Conservation (phyloP, 257 asterid genomes). For the Cynanchum wilfordii region DNA sequence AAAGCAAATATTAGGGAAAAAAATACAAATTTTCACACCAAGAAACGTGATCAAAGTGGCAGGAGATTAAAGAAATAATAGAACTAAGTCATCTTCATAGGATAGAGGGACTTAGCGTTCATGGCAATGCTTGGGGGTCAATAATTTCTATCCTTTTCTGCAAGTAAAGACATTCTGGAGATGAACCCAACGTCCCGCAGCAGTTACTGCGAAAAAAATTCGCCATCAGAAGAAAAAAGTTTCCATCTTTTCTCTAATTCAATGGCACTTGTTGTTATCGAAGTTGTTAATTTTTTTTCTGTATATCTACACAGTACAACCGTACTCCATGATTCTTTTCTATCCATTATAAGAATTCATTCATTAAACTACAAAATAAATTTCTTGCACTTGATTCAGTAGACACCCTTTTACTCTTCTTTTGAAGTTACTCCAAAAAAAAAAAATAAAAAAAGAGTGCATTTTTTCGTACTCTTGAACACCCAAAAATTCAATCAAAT, state of each 20-base stretch:
- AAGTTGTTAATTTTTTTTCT: neutral
- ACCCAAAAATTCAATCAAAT: neutral
- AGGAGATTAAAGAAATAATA: neutral
- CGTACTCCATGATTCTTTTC: neutral
- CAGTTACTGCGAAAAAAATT: neutral
- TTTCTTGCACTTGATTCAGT: neutral
- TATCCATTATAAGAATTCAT: neutral
- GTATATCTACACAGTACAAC: neutral
- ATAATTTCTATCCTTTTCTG: neutral
- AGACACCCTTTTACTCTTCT: neutral
- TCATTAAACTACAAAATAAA: neutral
- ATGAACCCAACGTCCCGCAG: conserved; percentile 1
- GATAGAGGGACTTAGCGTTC: conserved; percentile 5
- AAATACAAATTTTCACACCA: neutral
- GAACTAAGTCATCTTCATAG: neutral
- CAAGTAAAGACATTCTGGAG: neutral
- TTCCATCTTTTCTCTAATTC: neutral
- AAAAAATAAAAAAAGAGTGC: no score
- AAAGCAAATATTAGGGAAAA: neutral
- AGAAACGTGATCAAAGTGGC: neutral
- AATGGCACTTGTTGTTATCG: neutral
- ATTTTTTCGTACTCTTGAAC: no score
- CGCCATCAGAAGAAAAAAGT: neutral
- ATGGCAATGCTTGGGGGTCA: conserved; percentile 3
- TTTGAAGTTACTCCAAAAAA: no score